phyloP scores from a whole-genome alignment of 768 basidiomycete genomes.

The Lenzites betulinus region DNA sequence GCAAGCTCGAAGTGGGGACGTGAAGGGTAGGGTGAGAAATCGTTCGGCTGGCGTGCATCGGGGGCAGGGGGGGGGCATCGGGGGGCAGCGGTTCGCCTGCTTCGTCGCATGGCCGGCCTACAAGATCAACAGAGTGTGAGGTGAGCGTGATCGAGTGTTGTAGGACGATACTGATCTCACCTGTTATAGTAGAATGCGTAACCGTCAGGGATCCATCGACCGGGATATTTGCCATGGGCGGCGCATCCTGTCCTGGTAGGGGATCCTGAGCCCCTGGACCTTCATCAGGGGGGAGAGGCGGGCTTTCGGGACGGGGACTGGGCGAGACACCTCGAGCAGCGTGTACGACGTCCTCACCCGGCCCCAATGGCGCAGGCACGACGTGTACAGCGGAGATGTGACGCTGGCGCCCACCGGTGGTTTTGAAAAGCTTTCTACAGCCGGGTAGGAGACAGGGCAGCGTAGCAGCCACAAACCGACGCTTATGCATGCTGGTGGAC shows the following conservation, averaged over 20 bases:
- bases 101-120: not conserved
- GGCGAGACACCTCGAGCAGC: not conserved
- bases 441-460: not conserved
- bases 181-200: not conserved
- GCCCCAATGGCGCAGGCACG: no score
- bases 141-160: no score
- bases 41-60: not conserved
- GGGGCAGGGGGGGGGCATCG: not conserved
- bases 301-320: not conserved
- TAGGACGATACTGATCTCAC: not conserved
- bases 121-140: not conserved
- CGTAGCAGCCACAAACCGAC: not conserved
- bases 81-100: not conserved
- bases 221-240: no score
- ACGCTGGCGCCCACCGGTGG: not conserved
- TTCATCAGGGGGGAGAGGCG: no score
- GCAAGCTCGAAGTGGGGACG: conserved; percentile 22
- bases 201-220: not conserved
- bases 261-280: no score
- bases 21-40: conserved; percentile 12
- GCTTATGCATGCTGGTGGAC: no score
- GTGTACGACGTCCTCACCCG: no score
- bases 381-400: not conserved
- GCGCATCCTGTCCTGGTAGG: no score
- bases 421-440: not conserved